Base-by-base conservation (phyloP, 352 stramenopile species). In the Phytophthora cajani region DNA sequence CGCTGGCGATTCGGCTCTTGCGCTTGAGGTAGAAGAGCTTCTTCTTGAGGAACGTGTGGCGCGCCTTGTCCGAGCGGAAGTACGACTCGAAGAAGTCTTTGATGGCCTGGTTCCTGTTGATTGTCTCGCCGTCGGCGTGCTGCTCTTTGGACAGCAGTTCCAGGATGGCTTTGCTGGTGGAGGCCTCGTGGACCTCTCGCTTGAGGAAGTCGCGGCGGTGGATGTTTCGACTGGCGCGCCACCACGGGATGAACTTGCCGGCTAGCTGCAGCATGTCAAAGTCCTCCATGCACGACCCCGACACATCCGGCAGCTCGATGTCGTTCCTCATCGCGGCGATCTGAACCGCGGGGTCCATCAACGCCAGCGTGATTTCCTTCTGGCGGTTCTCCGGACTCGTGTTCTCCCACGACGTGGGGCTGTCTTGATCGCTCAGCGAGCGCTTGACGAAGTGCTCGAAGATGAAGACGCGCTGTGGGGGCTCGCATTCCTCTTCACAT, bases 291-390 rank as follows among this genome's bases (percentile, higher is more conserved):
- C 55, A 73, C 7, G 60, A 75, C 4, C 72, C 67, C 19, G 71
- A 77, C 1, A 89, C 32, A 27, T 92, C 78, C 10, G 84, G 84
- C 27, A 93, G 68, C 47, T 87, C 82, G 40, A 93, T 72, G 8
- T 87, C 77, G 25, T 81, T 71, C 19, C 52, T 77, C 58, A 91
- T 84, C 2, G 86, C 86, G 55, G 81, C 82, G 12, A 91, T 62
- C 56, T 93, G 84, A 58, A 92, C 74, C 33, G 62, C 64, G 12
- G 86, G 81, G 51, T 91, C 82, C 55, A 83, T 66, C 27, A 93
- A 55, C 3, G 82, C 86, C 10, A 92, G 30, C 30, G 69, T 71
- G 17, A 93, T 58, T 47, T 93, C 86, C 36, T 77, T 82, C 21
- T 80, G 63, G n/a, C 72, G 72, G 36, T 72, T 85, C 19, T 71